Conservation (phyloP, 805 yeast genomes). For the Cyberlindnera veronae region DNA sequence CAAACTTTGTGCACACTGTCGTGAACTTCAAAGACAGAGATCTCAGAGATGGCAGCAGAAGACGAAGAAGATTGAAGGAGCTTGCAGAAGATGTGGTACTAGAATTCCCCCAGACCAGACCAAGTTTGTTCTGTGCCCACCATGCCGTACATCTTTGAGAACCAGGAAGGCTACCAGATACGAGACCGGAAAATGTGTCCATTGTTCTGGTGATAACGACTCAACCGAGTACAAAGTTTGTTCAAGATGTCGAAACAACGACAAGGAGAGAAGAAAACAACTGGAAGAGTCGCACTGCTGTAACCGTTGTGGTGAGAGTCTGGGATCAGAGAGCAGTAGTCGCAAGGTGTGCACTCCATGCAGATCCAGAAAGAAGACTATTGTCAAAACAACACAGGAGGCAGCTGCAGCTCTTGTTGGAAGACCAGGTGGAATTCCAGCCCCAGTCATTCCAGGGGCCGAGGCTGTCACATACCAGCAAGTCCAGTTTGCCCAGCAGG, state of each 20-base stretch:
- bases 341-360: conserved; percentile 55
- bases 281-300: conserved; percentile 58
- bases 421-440: too few relatives aligned
- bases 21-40: conserved; percentile 59
- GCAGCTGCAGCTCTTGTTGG: conserved; percentile 13
- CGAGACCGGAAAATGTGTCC: conserved; percentile 63
- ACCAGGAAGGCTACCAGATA: conserved; percentile 55
- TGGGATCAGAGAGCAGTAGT: conserved; percentile 43
- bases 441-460: too few relatives aligned
- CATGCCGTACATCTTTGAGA: conserved; percentile 53
- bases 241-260: conserved; percentile 58
- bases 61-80: conserved; percentile 57
- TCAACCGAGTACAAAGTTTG: conserved; percentile 57
- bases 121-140: conserved; percentile 56
- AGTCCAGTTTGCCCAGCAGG: conserved; percentile 14
- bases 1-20: conserved; percentile 61
- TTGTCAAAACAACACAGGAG: conserved; percentile 13
- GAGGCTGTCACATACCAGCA: conserved; percentile 3
- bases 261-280: conserved; percentile 51
- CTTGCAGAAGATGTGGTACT: conserved; percentile 62
- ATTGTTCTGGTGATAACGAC: conserved; percentile 58
- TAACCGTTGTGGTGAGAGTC: conserved; percentile 54
- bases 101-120: conserved; percentile 47
- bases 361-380: conserved; percentile 49
- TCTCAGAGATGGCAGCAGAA: conserved; percentile 62